Evolutionary conservation across 257 asterid genomes (phyloP), one percentile per base, ranked within the genome.

Genomic region (Lycium barbarum): DNA sequence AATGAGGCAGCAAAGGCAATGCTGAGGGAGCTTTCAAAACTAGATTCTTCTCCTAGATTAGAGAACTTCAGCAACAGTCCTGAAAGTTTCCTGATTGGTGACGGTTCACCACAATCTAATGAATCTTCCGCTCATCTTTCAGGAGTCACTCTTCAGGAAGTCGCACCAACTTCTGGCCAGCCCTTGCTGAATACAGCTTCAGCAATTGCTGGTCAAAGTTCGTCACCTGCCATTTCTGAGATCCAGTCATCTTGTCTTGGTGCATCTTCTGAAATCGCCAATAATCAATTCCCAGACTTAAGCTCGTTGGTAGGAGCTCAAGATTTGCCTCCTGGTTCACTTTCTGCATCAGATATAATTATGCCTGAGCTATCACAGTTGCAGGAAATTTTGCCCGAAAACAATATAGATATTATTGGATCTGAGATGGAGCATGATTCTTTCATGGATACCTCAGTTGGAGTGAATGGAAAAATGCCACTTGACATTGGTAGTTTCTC

Each of bases 1-100:
- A 96, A 90, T 10, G 99, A 96, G 88, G 97, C 99, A 36, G 97
- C 99, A 22, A 88, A 94, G 87, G 88, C 97, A 20, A 88, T 95
- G 94, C 88, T 96, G 53, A 91, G 91, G 87, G 97, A 96, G 92
- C 90, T 93, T 40, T 85, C 91, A 91, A 91, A 95, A 89, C 82
- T 90, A 53, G 94, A 91, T 74, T 90, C 98, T 54, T 90, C 98
- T 58, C 86, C 97, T 8, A 88, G 94, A 86, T 83, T 91, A 35
- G 98, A 92, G 22, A 91, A 91, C 68, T 88, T 87, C 68, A 88
- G 89, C 58, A 87, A 87, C 81, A 49, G 84, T 54, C 78, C 93
- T 33, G 95, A 94, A 67, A 84, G 86, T 88, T 91, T 90, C 81
- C 84, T 91, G 90, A 90, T 91, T 70, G 86, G 90, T 49, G 90